Conservation (phyloP, 176 grass and related monocot genomes). For the Tillandsia fasciculata region DNA sequence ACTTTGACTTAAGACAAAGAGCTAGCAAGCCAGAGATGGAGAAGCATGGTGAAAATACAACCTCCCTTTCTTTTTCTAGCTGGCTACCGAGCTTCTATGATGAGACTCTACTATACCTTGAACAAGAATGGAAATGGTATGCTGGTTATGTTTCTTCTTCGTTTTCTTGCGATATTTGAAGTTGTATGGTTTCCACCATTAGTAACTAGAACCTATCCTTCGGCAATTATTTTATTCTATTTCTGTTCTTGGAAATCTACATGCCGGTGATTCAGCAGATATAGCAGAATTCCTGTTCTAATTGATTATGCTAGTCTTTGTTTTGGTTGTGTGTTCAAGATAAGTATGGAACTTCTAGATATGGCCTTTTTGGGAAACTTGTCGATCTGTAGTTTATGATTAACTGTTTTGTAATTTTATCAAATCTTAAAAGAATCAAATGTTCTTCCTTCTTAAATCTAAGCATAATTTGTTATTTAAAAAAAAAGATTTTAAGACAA, state of each 20-base stretch:
- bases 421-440: too few species aligned
- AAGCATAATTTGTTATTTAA: too few species aligned
- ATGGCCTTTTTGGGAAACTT: too few species aligned
- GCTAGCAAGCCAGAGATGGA: slow-evolving; percentile 51
- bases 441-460: too few species aligned
- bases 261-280: neutral
- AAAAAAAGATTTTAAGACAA: too few species aligned
- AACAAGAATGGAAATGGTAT: slow-evolving; percentile 99
- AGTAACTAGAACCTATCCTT: neutral
- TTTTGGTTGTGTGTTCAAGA: too few species aligned
- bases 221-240: neutral
- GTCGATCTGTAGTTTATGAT: too few species aligned
- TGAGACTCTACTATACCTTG: slow-evolving; percentile 86
- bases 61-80: slow-evolving; percentile 60
- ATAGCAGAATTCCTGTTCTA: too few species aligned
- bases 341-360: too few species aligned
- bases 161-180: slow-evolving; percentile 13
- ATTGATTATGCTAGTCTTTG: too few species aligned
- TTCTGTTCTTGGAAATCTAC: neutral
- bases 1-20: slow-evolving; percentile 87
- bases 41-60: slow-evolving; percentile 46
- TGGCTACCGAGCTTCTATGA: slow-evolving; percentile 99
- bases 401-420: too few species aligned
- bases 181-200: slow-evolving; percentile 15
- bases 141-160: slow-evolving; percentile 16